Evolutionary conservation across 345 rosid genomes (phyloP), one percentile per base, ranked within the genome.

Genomic region (Schrenkiella parvula): DNA sequence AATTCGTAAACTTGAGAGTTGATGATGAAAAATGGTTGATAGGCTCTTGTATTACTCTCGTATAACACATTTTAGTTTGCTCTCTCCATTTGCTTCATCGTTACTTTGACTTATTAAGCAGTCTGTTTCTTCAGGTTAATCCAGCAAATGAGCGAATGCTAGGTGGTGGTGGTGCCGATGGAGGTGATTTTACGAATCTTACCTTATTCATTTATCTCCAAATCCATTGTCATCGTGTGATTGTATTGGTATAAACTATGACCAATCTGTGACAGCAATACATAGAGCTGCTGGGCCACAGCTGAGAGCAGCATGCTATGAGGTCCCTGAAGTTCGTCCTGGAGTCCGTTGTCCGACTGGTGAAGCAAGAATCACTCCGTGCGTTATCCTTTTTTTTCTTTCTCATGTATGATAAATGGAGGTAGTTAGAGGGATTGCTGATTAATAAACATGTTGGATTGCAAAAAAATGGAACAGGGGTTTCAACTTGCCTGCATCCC

Each of bases 91-190:
- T 38, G 37, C 28, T 54, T 22, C 37, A 28, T 58, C 22, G 42
- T 5, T 46, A 37, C 2, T 29, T 66, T 34, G 38, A 53, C 38
- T 15, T 35, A 8, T 15, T 35, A 8, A 28, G 22, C 8, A 19
- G 17, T 23, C 2, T 67, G 35, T 57, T 21, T 53, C 39, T 37
- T 12, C 43, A 93, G 98, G 97, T 84, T 1, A 87, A 80, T 82
- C 95, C 97, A 4, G 98, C 97, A 18, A 87, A 93, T 77, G 95
- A 82, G 78, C 77, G 75, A 56, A 90, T 93, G 98, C 81, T 93
- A 55, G 96, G 98, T 57, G 98, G 98, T 59, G 95, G 92, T 74
- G 98, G 97, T 46, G 98, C 93, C 0, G 96, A 93, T 80, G 96
- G 98, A 83, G 93, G 98, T 88, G 74, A 9, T 0, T 2, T 42